Evolutionary conservation across 225 moss, liverwort and hornwort species (phyloP), one percentile per base, ranked within the genome.

Genomic region (Physcomitrellopsis africana): DNA sequence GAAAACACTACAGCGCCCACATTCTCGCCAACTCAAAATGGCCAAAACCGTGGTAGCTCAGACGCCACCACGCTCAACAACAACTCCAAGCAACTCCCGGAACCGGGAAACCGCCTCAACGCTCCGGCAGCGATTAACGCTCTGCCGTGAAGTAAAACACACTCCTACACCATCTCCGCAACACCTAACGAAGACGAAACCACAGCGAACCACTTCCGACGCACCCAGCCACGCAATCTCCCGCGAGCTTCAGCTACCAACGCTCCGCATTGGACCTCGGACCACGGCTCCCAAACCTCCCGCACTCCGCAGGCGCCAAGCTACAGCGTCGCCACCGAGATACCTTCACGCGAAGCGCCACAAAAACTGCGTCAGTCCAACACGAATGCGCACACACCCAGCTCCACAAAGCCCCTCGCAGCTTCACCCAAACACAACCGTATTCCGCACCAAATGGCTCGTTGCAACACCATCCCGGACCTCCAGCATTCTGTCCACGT

Each of bases 221-320:
- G 37, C 12, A 61, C 13, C 23, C 43, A 11, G 59, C 14, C 59
- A 52, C 42, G 42, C 43, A 52, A 51, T 73, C 70, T 70, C 37
- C 70, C 23, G 5, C 47, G 56, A 49, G 8, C 29, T 32, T 51
- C 56, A 63, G 63, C 48, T 74, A 64, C 76, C 19, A 19, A 43
- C 3, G 1, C 78, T 77, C 56, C 72, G 47, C 77, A 77, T 81
- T 79, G 79, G 27, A 48, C 55, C 51, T 71, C 65, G 55, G 29
- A 26, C 29, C 14, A 14, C 42, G 3, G 18, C 44, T 11, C 3
- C 15, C 44, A 12, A 8, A 41, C 63, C 27, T 64, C 37, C 63
- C 42, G 7, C 64, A 42, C 32, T 37, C 32, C 32, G 32, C 45
- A 5, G 0, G 15, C 62, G 61, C 62, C 22, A 54, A 51, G 51